These are phyloP conservation scores for Auricularia heimuer DNA, from an alignment of 768 basidiomycete genomes.

Conservation along the genomic window DNA sequence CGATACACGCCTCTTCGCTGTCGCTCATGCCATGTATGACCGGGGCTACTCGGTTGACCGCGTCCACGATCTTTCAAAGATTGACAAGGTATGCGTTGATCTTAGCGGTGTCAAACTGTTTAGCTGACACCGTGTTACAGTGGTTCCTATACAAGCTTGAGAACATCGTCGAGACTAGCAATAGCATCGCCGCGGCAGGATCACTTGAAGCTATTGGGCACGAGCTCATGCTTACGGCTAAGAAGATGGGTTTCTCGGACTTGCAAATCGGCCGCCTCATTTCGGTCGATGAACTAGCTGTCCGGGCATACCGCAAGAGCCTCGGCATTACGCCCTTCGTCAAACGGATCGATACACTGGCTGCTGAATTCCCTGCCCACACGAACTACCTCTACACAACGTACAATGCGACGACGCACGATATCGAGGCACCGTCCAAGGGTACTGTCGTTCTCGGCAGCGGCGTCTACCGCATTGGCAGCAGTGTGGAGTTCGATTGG, in stretches of 20 bases:
- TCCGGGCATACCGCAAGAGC: slow-evolving; percentile 80
- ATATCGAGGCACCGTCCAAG: slow-evolving; percentile 90
- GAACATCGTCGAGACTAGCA: slow-evolving; percentile 90
- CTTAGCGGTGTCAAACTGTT: neutral
- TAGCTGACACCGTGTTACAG: slow-evolving; percentile 24
- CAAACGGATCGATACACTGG: slow-evolving; percentile 97
- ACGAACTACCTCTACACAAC: slow-evolving; percentile 99
- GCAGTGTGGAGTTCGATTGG: slow-evolving; percentile 99
- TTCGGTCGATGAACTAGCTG: slow-evolving; percentile 58
- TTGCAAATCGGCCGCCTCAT: slow-evolving; percentile 80
- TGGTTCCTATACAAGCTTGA: slow-evolving; percentile 99
- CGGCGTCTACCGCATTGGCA: slow-evolving; percentile 97
- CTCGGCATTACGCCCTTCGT: slow-evolving; percentile 91
- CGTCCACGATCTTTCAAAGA: slow-evolving; percentile 91
- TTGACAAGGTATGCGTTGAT: slow-evolving; percentile 65
- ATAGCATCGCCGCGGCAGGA: slow-evolving; percentile 57
- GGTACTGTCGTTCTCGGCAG: slow-evolving; percentile 99
- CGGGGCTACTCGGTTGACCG: slow-evolving; percentile 82
- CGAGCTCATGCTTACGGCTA: slow-evolving; percentile 77
- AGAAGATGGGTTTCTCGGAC: slow-evolving; percentile 94
- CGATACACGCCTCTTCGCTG: slow-evolving; percentile 92
- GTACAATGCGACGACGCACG: slow-evolving; percentile 93
- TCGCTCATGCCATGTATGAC: slow-evolving; percentile 97
- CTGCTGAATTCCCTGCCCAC: slow-evolving; percentile 96
- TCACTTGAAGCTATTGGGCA: slow-evolving; percentile 60